Conservation (phyloP, 1,139 yeast species). For the Pichia sp. region DNA sequence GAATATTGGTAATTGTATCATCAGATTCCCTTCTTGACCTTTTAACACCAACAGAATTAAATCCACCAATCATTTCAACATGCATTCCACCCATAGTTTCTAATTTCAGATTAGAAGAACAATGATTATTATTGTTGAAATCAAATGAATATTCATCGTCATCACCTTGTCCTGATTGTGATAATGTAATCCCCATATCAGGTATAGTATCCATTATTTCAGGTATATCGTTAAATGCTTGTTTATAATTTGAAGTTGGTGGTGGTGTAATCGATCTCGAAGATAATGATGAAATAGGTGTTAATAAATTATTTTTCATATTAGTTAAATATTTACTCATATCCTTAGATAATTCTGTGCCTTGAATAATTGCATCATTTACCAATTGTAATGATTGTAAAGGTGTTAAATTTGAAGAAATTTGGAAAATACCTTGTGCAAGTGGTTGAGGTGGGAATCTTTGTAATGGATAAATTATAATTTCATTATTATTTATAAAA, state of each 20-base stretch:
- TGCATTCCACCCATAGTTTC: slow-evolving; percentile 14
- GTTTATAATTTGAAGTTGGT: background rate
- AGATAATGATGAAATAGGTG: background rate
- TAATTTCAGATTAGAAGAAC: background rate
- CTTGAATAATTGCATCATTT: slow-evolving; percentile 10
- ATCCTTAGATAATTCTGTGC: slow-evolving; percentile 9
- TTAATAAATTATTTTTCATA: background rate
- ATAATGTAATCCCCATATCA: slow-evolving; percentile 1
- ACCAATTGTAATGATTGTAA: slow-evolving; percentile 14
- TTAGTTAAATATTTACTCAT: slow-evolving; percentile 1
- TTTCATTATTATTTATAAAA: background rate
- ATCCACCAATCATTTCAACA: slow-evolving; percentile 17
- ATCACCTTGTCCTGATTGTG: slow-evolving; percentile 19
- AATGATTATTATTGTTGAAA: background rate
- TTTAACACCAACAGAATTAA: slow-evolving; percentile 13
- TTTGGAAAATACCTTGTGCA: slow-evolving; percentile 12
- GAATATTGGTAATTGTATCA: slow-evolving; percentile 1
- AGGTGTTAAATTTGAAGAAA: slow-evolving; percentile 15
- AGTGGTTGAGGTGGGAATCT: slow-evolving; percentile 18
- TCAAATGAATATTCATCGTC: slow-evolving; percentile 15
- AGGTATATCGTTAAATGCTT: background rate
- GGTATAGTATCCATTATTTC: background rate
- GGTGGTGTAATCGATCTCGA: background rate
- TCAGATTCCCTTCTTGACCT: slow-evolving; percentile 12
- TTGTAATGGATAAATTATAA: slow-evolving; percentile 14